Evolutionary conservation across 2,329 filamentous ascomycete species (phyloP), one percentile per base, ranked within the genome.

Genomic region (Xylaria digitata): DNA sequence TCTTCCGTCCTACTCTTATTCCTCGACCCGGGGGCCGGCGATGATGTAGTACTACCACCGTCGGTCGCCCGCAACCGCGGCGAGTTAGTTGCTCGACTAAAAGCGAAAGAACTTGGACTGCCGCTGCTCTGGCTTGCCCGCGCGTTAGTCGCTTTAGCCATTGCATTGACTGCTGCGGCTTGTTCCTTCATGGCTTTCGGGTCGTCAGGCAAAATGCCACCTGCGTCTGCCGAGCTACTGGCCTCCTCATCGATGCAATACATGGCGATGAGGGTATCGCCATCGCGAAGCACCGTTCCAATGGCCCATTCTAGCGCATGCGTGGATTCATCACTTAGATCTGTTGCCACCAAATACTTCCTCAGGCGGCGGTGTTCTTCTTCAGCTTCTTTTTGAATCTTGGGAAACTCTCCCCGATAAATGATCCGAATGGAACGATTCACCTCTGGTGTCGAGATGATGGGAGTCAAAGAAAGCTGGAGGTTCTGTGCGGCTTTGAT

Each of bases 251-350:
- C 94, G 26, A 97, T 90, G 64, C 94, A 97, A 80, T 96, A 97
- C 52, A 98, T 93, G 2, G 93, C 94, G 68, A 97, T 89, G 42
- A 99, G 85, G 0, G 95, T 98, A 77, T 99, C 96, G 7, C 96
- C 96, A 73, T 98, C 94, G 55, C 96, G 88, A 34, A 99, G 84
- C 6, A 98, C 94, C 0, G 95, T 98, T 7, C 96, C 96, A 63
- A 99, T 94, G 0, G 95, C 96, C 96, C 96, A 99, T 78, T 99
- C 96, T 37, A 99, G 84, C 1, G 96, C 96, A 78, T 98, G 96
- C 6, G 93, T 92, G 4, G 95, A 94, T 81, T 99, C 96, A 43
- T 96, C 92, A 72, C 94, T 97, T 3, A 98, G 82, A 79, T 99
- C 96, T 0, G 93, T 97, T 2, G 96, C 95, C n/a, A 97, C 94